Base-by-base conservation (phyloP, 2,329 filamentous ascomycete species). In the Fusarium neocosmosporiellum region DNA sequence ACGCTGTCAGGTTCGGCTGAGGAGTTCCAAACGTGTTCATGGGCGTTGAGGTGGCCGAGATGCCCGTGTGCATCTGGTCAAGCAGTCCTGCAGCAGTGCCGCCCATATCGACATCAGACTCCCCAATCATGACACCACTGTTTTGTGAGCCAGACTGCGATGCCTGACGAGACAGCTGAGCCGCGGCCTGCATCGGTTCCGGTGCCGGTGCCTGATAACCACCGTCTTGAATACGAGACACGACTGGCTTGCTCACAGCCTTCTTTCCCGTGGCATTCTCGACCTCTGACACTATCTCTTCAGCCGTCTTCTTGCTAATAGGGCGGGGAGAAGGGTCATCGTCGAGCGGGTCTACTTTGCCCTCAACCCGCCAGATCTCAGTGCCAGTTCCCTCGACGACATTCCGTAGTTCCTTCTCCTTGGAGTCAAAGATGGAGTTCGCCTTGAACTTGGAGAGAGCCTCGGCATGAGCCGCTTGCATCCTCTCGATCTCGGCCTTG, bases 401-500 rank as follows among this genome's bases (percentile, higher is more conserved):
- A 63, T 87, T 87, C 36, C 94, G 90, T 63, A 98, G 85, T 67
- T 93, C 90, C 75, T 92, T 89, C 82, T 98, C 96, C 2, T 94
- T 93, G 65, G 89, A 86, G 75, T 90, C 91, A 58, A 97, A 86
- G 0, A 91, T 82, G 9, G 92, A 92, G 62, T 90, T 91, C 63
- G 90, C 89, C 80, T 92, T 92, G 75, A 98, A 89, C 72, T 91
- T 92, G 27, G 91, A 90, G 84, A 98, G 88, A 65, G 91, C 89
- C 77, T 90, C 90, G 4, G 90, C 91, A 80, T 99, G 96, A 31
- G 92, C 90, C 36, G 89, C 89, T 81, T 94, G 94, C 89, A 98
- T 91, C 75, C 90, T 91, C 75, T 95, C 93, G 63, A 98, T 94
- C 77, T 98, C 95, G 1, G 90, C 90, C 69, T 93, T 90, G 59